These are phyloP conservation scores for Postia placenta DNA, from an alignment of 768 basidiomycete genomes.

Conservation along the genomic window DNA sequence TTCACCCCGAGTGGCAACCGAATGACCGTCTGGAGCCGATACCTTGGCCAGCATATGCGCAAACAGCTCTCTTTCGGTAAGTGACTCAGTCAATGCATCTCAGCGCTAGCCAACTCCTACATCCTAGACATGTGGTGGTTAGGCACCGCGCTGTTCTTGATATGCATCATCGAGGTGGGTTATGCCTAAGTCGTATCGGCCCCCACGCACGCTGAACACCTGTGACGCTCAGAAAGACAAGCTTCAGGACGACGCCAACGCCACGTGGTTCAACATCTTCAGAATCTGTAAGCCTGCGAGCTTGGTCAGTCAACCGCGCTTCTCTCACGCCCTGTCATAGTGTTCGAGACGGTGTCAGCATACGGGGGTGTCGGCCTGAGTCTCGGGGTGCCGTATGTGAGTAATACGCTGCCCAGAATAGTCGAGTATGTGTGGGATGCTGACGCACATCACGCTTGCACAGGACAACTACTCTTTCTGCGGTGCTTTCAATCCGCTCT, in stretches of 20 bases:
- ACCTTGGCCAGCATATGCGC: conserved; percentile 76
- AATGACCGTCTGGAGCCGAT: conserved; percentile 66
- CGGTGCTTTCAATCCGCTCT: conserved; percentile 71
- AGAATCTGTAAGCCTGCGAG: conserved; percentile 47
- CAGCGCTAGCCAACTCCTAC: background rate
- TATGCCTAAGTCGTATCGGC: background rate
- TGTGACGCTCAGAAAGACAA: conserved; percentile 41
- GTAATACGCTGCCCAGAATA: conserved; percentile 25
- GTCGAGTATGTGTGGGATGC: too few species aligned
- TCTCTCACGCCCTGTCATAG: conserved; percentile 27
- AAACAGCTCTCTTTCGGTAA: conserved; percentile 87
- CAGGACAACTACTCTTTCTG: conserved; percentile 80
- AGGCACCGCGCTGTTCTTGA: conserved; percentile 72
- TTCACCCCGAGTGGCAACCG: conserved; percentile 43
- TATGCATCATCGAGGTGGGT: conserved; percentile 90
- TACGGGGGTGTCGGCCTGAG: conserved; percentile 89
- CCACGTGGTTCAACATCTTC: conserved; percentile 82
- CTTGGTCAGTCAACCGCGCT: background rate
- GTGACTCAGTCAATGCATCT: conserved; percentile 12
- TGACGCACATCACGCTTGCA: background rate
- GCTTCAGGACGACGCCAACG: conserved; percentile 46
- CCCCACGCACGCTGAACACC: background rate
- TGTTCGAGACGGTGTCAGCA: conserved; percentile 84
- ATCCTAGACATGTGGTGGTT: conserved; percentile 97
- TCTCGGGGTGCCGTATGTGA: conserved; percentile 77